phyloP scores from a whole-genome alignment of 2,329 filamentous ascomycete species.

The Claviceps pusilla region DNA sequence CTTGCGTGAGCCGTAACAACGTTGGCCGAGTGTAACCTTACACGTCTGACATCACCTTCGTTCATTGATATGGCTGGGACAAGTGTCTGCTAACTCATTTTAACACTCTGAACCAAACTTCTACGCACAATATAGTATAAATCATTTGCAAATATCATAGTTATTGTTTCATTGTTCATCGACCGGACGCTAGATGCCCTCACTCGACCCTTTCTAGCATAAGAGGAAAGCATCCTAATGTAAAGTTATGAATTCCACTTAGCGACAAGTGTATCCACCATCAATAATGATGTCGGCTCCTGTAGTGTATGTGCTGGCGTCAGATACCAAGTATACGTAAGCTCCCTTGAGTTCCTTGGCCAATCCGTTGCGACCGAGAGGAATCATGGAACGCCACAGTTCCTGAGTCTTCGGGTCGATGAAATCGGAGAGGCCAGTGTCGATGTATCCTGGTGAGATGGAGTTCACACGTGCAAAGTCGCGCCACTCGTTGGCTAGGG shows the following conservation, averaged over 20 bases:
- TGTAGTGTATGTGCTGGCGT: constrained; percentile 63
- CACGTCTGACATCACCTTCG: too few relatives aligned
- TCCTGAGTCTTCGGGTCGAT: constrained; percentile 52
- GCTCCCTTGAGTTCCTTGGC: constrained; percentile 60
- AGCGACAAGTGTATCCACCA: constrained; percentile 47
- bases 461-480: constrained; percentile 51
- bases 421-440: constrained; percentile 52
- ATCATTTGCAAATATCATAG: too few relatives aligned
- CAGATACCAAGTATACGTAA: constrained; percentile 63
- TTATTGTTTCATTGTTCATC: too few relatives aligned
- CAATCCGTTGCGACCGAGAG: constrained; percentile 53
- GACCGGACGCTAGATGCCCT: too few relatives aligned
- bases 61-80: too few relatives aligned
- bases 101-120: too few relatives aligned
- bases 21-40: too few relatives aligned
- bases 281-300: constrained; percentile 57
- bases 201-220: too few relatives aligned
- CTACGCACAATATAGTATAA: too few relatives aligned
- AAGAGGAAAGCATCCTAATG: too few relatives aligned
- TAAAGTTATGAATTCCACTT: constrained; percentile 6
- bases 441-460: constrained; percentile 54
- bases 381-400: constrained; percentile 61
- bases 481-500: constrained; percentile 50
- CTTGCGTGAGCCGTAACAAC: too few relatives aligned
- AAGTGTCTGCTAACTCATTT: too few relatives aligned